phyloP scores from a whole-genome alignment of 164 flowering plant species.

The Piper longum region DNA sequence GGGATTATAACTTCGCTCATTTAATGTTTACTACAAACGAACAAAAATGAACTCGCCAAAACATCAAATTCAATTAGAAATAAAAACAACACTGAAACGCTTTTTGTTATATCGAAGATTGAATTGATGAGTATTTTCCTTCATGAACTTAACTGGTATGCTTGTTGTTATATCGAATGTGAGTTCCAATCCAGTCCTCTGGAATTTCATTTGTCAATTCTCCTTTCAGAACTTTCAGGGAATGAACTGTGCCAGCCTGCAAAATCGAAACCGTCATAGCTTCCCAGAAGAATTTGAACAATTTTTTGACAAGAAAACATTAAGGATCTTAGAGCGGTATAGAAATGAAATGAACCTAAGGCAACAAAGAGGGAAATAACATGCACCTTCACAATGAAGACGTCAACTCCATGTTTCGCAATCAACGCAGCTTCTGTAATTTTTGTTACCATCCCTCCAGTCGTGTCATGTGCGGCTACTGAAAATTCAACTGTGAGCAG shows the following conservation, averaged over 20 bases:
- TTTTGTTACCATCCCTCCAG: slow-evolving; percentile 94
- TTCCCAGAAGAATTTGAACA: neutral
- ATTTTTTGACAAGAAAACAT: neutral
- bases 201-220: slow-evolving; percentile 40
- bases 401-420: slow-evolving; percentile 82
- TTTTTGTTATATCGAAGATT: no score
- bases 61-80: no score
- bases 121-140: no score
- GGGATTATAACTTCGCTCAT: no score
- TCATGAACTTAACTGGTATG: no score
- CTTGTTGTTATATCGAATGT: slow-evolving; percentile 23
- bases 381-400: slow-evolving; percentile 77
- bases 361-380: neutral
- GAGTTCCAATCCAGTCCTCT: slow-evolving; percentile 88
- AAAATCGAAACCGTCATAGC: slow-evolving; percentile 1
- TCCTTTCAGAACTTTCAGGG: slow-evolving; percentile 60
- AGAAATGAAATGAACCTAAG: neutral
- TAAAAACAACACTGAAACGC: no score
- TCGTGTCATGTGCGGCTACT: slow-evolving; percentile 85
- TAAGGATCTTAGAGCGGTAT: neutral
- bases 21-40: no score
- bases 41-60: no score
- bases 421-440: slow-evolving; percentile 89
- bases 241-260: slow-evolving; percentile 75
- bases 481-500: slow-evolving; percentile 50